Evolutionary conservation across 192 early-diverging fungal species (phyloP).

Genomic region (Allomyces macrogynus): DNA sequence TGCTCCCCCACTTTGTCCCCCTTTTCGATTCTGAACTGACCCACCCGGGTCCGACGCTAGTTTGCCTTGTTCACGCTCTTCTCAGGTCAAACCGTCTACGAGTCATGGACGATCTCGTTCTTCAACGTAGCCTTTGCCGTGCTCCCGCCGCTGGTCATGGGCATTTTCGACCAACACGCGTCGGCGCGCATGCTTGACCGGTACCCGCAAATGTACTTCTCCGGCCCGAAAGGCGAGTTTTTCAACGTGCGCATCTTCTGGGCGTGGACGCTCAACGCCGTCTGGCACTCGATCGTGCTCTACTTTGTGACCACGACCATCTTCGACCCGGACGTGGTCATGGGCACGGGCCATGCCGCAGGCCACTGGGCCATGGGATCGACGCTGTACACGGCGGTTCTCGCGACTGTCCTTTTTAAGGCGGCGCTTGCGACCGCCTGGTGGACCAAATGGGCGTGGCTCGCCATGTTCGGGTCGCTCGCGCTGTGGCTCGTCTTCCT

Average conservation of each 20-base stretch:
- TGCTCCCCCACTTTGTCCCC: too few species aligned
- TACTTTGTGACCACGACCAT: too few species aligned
- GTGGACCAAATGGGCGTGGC: constrained; percentile 86
- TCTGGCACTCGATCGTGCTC: constrained; percentile 59
- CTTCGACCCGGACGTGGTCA: constrained; percentile 31
- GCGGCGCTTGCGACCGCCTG: constrained; percentile 60
- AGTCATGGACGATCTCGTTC: constrained; percentile 89
- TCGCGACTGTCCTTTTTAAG: constrained; percentile 76
- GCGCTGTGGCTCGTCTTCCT: constrained; percentile 74
- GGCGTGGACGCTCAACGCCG: constrained; percentile 79
- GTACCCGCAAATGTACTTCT: constrained; percentile 85
- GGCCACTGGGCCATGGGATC: constrained; percentile 84
- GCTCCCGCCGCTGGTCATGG: constrained; percentile 87
- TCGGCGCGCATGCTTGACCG: constrained; percentile 80
- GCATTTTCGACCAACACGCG: constrained; percentile 91
- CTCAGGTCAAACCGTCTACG: constrained; percentile 93
- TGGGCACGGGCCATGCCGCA: constrained; percentile 46
- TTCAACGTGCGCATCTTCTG: constrained; percentile 77
- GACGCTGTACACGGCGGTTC: constrained; percentile 68
- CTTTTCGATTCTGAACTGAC: background rate
- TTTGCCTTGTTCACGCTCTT: constrained; percentile 76
- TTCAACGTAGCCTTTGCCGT: constrained; percentile 93
- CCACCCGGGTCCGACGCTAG: background rate
- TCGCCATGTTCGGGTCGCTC: constrained; percentile 80
- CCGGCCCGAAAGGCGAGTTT: too few species aligned